Conservation (phyloP, 2,329 filamentous ascomycete genomes). For the Botrytis hyacinthi region DNA sequence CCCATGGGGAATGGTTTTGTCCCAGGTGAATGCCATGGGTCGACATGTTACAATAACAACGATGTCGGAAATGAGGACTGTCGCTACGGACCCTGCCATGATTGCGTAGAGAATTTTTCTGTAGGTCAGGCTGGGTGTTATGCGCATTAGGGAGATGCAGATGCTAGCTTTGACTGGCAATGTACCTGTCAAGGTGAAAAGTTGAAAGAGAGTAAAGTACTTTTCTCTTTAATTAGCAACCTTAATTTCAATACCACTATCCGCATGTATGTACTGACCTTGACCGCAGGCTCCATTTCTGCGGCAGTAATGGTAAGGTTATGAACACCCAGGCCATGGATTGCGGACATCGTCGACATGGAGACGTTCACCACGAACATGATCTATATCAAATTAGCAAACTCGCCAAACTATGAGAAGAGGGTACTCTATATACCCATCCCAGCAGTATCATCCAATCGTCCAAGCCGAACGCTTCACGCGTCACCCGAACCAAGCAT, state of each 20-base stretch:
- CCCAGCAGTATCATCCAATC: constrained; percentile 14
- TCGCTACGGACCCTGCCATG: constrained; percentile 2
- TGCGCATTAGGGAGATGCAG: constrained; percentile 15
- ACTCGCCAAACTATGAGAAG: background rate
- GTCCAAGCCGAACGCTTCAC: constrained; percentile 2
- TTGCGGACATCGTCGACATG: constrained; percentile 9
- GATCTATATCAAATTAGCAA: background rate
- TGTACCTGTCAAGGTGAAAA: constrained; percentile 12
- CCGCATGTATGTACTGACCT: background rate
- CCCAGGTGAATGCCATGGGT: constrained; percentile 16
- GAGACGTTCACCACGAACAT: constrained; percentile 10
- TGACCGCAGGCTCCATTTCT: constrained; percentile 16
- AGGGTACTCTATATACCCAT: background rate
- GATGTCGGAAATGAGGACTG: constrained; percentile 5
- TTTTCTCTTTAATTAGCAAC: background rate
- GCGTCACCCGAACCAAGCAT: background rate
- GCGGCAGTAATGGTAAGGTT: constrained; percentile 8
- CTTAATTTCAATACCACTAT: background rate
- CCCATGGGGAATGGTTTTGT: constrained; percentile 7
- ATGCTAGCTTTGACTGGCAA: constrained; percentile 15
- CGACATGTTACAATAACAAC: constrained; percentile 12
- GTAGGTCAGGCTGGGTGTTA: constrained; percentile 11
- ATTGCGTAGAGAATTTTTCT: constrained; percentile 12
- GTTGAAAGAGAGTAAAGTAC: constrained; percentile 18
- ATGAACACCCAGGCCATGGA: constrained; percentile 9